phyloP scores from a whole-genome alignment of 1,284 basidiomycete species.

The Austropuccinia psidii region DNA sequence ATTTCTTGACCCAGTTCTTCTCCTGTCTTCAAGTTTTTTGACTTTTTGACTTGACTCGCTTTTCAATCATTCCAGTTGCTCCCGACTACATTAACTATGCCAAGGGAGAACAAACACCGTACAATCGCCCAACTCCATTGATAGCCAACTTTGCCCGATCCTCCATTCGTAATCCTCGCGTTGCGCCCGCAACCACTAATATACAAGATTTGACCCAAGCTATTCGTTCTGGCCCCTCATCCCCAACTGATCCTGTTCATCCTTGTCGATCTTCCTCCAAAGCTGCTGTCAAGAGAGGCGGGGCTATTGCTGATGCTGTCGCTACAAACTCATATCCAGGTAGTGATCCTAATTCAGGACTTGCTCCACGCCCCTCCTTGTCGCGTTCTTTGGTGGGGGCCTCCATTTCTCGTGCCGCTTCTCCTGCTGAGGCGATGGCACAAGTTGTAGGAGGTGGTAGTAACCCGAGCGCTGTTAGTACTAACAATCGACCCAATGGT shows the following conservation, averaged over 20 bases:
- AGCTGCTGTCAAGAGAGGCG: conserved; percentile 24
- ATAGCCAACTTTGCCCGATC: conserved; percentile 31
- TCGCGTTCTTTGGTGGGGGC: conserved; percentile 26
- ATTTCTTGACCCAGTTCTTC: background rate
- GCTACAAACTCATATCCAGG: conserved; percentile 21
- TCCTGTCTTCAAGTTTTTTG: too few species aligned
- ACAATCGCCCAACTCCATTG: conserved; percentile 3
- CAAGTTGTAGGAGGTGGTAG: conserved; percentile 28
- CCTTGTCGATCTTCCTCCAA: conserved; percentile 24
- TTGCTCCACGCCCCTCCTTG: conserved; percentile 10
- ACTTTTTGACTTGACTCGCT: background rate
- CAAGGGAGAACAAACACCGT: conserved; percentile 28
- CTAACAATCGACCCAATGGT: conserved; percentile 3
- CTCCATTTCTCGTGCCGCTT: conserved; percentile 33
- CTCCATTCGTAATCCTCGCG: conserved; percentile 31
- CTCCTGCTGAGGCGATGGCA: conserved; percentile 35
- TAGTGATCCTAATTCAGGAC: conserved; percentile 9
- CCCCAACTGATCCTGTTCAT: conserved; percentile 12
- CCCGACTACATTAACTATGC: conserved; percentile 36
- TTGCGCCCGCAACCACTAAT: conserved; percentile 24
- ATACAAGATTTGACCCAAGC: conserved; percentile 35
- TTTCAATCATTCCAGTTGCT: background rate
- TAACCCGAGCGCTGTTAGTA: background rate
- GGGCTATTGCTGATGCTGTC: conserved; percentile 31
- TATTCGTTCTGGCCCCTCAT: conserved; percentile 31